These are phyloP conservation scores for Aspergillus puulaauensis DNA, from an alignment of 2,329 filamentous ascomycete genomes.

Conservation along the genomic window DNA sequence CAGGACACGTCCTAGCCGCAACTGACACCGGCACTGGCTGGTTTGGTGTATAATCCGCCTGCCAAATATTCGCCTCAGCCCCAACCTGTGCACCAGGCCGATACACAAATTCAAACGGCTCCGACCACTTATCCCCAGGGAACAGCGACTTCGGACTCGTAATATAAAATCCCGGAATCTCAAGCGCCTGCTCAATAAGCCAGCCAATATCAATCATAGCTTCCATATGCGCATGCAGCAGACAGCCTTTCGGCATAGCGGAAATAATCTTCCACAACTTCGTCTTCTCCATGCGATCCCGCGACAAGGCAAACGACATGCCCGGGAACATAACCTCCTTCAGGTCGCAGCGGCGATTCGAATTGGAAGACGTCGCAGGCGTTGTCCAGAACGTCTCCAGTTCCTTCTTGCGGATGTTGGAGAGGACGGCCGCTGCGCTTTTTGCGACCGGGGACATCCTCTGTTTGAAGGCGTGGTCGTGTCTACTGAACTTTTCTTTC, in stretches of 20 bases:
- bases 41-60: constrained; percentile 1
- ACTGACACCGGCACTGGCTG: neutral
- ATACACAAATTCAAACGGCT: constrained; percentile 8
- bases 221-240: constrained; percentile 16
- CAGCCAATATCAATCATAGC: constrained; percentile 15
- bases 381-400: constrained; percentile 5
- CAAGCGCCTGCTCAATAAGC: constrained; percentile 13
- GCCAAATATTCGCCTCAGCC: constrained; percentile 5
- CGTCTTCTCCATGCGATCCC: constrained; percentile 8
- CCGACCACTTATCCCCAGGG: neutral
- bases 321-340: constrained; percentile 12
- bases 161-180: constrained; percentile 9
- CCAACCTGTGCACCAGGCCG: neutral
- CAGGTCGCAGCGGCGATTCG: neutral
- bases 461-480: constrained; percentile 13
- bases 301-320: constrained; percentile 12
- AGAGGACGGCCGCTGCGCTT: constrained; percentile 4
- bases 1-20: constrained; percentile 3
- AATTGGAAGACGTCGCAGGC: neutral
- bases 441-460: constrained; percentile 10
- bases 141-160: constrained; percentile 3
- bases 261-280: constrained; percentile 9
- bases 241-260: constrained; percentile 14
- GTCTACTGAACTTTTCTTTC: constrained; percentile 8
- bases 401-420: constrained; percentile 7